phyloP scores from a whole-genome alignment of 805 yeast species.

The Pichia phayaonensis region DNA sequence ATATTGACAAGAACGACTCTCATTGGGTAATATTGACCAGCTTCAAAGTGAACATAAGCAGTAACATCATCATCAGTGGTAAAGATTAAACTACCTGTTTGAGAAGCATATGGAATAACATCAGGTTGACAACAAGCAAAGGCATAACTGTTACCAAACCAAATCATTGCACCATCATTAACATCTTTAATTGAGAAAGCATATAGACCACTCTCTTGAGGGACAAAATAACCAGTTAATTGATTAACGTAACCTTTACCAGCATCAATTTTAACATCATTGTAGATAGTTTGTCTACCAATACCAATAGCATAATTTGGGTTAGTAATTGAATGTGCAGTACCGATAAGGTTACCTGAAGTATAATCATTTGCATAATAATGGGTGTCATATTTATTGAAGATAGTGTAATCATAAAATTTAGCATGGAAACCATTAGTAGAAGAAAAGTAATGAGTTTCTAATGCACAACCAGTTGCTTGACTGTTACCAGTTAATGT shows the following conservation, averaged over 20 bases:
- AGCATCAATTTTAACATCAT: conserved; percentile 1
- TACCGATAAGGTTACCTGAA: conserved; percentile 1
- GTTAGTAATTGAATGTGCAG: conserved; percentile 2
- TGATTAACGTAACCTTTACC: conserved; percentile 9
- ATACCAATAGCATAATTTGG: conserved; percentile 2
- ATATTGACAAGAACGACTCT: conserved; percentile 9
- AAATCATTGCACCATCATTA: conserved; percentile 29
- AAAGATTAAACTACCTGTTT: background rate
- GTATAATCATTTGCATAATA: conserved; percentile 7
- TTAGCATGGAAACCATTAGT: conserved; percentile 7
- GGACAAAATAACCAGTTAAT: conserved; percentile 17
- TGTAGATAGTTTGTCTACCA: background rate
- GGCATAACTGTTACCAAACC: conserved; percentile 24
- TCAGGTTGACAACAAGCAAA: conserved; percentile 28
- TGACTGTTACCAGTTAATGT: background rate
- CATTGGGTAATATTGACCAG: conserved; percentile 14
- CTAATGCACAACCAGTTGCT: conserved; percentile 2
- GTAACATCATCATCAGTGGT: background rate
- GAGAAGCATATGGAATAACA: background rate
- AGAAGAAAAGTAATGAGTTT: background rate
- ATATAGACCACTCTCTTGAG: conserved; percentile 26
- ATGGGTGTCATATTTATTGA: background rate
- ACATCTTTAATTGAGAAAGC: conserved; percentile 16
- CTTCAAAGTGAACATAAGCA: conserved; percentile 9
- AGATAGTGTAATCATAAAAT: background rate